phyloP scores from a whole-genome alignment of 2,329 filamentous ascomycete species.

The Calonectria pauciramosa region DNA sequence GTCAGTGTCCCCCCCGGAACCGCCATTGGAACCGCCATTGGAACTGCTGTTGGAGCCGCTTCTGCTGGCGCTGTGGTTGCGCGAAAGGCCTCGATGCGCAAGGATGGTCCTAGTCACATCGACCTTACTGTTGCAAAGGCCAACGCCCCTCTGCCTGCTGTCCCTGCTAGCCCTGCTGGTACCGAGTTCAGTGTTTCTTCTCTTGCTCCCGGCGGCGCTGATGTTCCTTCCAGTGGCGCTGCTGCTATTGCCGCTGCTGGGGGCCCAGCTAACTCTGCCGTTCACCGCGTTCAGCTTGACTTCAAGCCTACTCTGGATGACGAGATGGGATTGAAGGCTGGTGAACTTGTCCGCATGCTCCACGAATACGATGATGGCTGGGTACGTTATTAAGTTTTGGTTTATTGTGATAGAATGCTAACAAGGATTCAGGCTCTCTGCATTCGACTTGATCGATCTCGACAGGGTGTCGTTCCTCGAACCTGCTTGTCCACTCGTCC shows the following conservation, averaged over 20 bases:
- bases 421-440: conserved; percentile 80
- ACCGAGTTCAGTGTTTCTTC: conserved; percentile 74
- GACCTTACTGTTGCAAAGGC: conserved; percentile 64
- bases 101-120: conserved; percentile 63
- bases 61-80: conserved; percentile 51
- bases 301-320: conserved; percentile 95
- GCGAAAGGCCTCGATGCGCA: conserved; percentile 71
- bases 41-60: conserved; percentile 36
- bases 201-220: conserved; percentile 60
- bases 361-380: conserved; percentile 99
- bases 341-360: conserved; percentile 87
- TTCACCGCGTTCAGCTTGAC: conserved; percentile 94
- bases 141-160: conserved; percentile 48
- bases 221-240: conserved; percentile 61
- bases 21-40: conserved; percentile 34
- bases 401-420: conserved; percentile 38
- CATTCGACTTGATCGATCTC: conserved; percentile 88
- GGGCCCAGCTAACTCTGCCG: conserved; percentile 72
- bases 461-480: conserved; percentile 93
- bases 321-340: conserved; percentile 85
- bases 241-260: conserved; percentile 74
- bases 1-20: conserved; percentile 55
- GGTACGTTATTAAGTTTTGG: conserved; percentile 70
- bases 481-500: conserved; percentile 94
- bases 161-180: conserved; percentile 71